Evolutionary conservation across 106 monocot species (phyloP).

Genomic region (Platanthera guangdongensis): DNA sequence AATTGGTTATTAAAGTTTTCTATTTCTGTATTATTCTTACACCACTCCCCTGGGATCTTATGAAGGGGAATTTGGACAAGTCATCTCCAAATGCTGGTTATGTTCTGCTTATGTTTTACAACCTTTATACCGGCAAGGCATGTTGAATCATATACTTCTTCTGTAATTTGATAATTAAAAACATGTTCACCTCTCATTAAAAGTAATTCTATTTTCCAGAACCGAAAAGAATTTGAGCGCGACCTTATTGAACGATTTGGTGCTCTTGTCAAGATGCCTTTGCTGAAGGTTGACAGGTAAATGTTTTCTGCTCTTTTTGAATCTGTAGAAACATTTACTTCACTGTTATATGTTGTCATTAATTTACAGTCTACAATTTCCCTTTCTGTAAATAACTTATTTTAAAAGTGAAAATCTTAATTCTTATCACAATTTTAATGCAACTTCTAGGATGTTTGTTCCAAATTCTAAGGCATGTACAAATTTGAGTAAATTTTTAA

Average conservation of each 20-base stretch:
- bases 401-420: no score
- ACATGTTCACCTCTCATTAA: background rate
- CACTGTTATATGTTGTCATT: no score
- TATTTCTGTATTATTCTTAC: conserved; percentile 1
- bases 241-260: conserved; percentile 84
- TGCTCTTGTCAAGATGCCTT: conserved; percentile 82
- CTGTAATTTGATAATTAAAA: background rate
- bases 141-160: conserved; percentile 10
- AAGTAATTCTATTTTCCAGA: conserved; percentile 32
- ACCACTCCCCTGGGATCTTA: background rate
- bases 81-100: conserved; percentile 87
- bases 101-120: conserved; percentile 94
- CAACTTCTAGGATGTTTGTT: no score
- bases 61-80: conserved; percentile 88
- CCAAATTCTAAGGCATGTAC: no score
- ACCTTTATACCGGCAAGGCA: conserved; percentile 96
- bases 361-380: no score
- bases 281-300: conserved; percentile 84
- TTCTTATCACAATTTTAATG: no score
- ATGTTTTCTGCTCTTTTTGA: background rate
- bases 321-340: background rate
- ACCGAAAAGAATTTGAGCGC: conserved; percentile 76
- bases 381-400: no score
- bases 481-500: background rate
- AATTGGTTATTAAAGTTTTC: background rate